Evolutionary conservation across 805 yeast species (phyloP).

Genomic region (Cyberlindnera petersonii): DNA sequence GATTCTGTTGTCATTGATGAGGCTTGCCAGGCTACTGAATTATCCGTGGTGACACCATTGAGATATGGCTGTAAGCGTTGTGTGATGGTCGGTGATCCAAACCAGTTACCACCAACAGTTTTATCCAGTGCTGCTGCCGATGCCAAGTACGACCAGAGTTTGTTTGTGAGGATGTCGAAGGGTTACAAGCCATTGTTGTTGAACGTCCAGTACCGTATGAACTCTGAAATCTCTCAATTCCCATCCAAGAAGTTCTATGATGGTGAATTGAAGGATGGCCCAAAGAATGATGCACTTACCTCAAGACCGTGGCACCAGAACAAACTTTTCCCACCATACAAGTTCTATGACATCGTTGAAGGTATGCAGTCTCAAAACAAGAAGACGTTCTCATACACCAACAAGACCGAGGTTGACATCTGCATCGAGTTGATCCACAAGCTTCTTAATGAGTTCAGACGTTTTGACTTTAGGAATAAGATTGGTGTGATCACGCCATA

Average conservation of each 20-base stretch:
- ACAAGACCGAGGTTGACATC: slow-evolving; percentile 64
- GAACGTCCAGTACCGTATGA: slow-evolving; percentile 96
- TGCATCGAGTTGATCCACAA: slow-evolving; percentile 63
- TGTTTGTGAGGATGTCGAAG: slow-evolving; percentile 90
- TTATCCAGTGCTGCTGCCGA: slow-evolving; percentile 82
- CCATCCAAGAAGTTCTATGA: slow-evolving; percentile 83
- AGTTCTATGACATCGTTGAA: slow-evolving; percentile 64
- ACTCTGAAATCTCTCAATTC: slow-evolving; percentile 82
- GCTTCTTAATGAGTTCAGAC: slow-evolving; percentile 46
- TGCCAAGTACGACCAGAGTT: slow-evolving; percentile 79
- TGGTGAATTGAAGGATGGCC: slow-evolving; percentile 73
- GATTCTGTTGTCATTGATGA: slow-evolving; percentile 94
- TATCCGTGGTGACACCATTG: slow-evolving; percentile 87
- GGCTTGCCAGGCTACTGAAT: slow-evolving; percentile 95
- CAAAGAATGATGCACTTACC: slow-evolving; percentile 57
- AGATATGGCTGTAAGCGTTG: slow-evolving; percentile 87
- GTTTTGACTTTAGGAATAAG: slow-evolving; percentile 54
- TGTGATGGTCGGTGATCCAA: slow-evolving; percentile 98
- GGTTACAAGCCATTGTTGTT: slow-evolving; percentile 59
- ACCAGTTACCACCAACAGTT: slow-evolving; percentile 96
- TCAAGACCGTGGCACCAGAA: slow-evolving; percentile 70
- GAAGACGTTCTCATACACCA: slow-evolving; percentile 66
- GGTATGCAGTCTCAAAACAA: slow-evolving; percentile 64
- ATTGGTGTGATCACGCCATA: slow-evolving; percentile 95
- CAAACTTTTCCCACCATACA: slow-evolving; percentile 63